These are phyloP conservation scores for Pestalotiopsis sp. DNA, from an alignment of 2,329 filamentous ascomycete genomes.

Conservation along the genomic window DNA sequence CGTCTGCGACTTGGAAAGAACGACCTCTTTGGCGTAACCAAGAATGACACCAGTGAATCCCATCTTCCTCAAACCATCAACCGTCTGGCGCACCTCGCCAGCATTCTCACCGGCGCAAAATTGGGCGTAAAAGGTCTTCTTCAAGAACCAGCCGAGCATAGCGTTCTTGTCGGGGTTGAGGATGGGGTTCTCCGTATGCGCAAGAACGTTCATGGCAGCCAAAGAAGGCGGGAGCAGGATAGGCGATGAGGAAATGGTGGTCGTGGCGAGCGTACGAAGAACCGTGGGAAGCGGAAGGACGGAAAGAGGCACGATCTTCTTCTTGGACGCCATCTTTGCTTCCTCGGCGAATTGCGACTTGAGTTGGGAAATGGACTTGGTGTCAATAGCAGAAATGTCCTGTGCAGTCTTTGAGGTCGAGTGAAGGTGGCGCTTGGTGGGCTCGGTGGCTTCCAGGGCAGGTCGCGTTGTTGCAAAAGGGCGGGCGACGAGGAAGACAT, in stretches of 20 bases:
- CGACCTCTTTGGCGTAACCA: constrained; percentile 81
- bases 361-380: neutral
- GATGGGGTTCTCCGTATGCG: constrained; percentile 66
- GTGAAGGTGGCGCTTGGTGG: constrained; percentile 7
- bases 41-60: constrained; percentile 86
- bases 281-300: constrained; percentile 69
- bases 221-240: constrained; percentile 72
- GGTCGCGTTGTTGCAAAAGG: neutral
- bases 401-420: constrained; percentile 10
- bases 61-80: constrained; percentile 67
- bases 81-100: constrained; percentile 67
- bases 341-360: constrained; percentile 11
- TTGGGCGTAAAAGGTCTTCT: constrained; percentile 85
- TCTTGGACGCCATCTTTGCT: constrained; percentile 16
- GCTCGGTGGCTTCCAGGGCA: constrained; percentile 1
- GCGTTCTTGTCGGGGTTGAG: constrained; percentile 78
- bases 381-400: neutral
- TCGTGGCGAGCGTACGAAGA: constrained; percentile 70
- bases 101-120: constrained; percentile 85
- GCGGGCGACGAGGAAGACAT: constrained; percentile 11
- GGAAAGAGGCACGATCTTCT: constrained; percentile 52
- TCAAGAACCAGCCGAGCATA: constrained; percentile 69
- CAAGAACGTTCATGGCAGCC: constrained; percentile 67
- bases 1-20: constrained; percentile 61
- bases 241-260: constrained; percentile 70